Conservation (phyloP, 768 basidiomycete genomes). For the Lactarius evosmus region DNA sequence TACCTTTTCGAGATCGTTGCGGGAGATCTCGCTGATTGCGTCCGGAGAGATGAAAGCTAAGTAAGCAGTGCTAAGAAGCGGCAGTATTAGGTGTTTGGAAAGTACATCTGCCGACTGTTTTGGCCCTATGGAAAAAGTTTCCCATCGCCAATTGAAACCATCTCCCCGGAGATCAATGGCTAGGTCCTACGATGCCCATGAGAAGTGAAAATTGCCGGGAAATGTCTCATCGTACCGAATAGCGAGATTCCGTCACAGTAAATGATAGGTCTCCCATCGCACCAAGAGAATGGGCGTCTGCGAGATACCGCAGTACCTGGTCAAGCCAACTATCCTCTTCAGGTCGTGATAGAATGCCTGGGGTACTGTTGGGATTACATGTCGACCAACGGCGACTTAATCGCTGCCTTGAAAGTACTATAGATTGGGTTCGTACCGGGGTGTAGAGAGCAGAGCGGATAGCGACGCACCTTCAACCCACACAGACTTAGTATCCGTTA, state of each 20-base stretch:
- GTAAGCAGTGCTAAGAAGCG: constrained; percentile 68
- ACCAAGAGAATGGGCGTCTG: constrained; percentile 60
- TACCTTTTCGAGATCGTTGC: constrained; percentile 66
- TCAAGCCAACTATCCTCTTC: constrained; percentile 65
- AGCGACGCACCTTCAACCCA: constrained; percentile 66
- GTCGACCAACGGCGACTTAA: constrained; percentile 61
- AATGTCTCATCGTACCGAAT: constrained; percentile 46
- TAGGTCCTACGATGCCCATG: constrained; percentile 50
- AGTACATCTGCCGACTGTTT: constrained; percentile 66
- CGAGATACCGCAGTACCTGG: constrained; percentile 50
- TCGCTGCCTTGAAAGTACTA: constrained; percentile 47
- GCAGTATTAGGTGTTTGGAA: constrained; percentile 74
- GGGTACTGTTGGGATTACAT: constrained; percentile 44
- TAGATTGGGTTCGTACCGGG: constrained; percentile 7
- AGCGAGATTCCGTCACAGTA: constrained; percentile 54
- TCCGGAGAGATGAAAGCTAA: constrained; percentile 63
- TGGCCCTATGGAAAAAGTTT: constrained; percentile 61
- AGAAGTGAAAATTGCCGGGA: constrained; percentile 21
- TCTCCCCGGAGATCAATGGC: constrained; percentile 58
- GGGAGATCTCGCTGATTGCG: constrained; percentile 51
- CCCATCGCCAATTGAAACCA: constrained; percentile 77
- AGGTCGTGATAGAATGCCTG: constrained; percentile 32
- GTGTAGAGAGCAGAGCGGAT: constrained; percentile 15
- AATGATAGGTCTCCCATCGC: constrained; percentile 56
- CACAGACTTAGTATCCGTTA: constrained; percentile 71